Conservation (phyloP, 352 stramenopile species). For the Phytophthora ohioensis region DNA sequence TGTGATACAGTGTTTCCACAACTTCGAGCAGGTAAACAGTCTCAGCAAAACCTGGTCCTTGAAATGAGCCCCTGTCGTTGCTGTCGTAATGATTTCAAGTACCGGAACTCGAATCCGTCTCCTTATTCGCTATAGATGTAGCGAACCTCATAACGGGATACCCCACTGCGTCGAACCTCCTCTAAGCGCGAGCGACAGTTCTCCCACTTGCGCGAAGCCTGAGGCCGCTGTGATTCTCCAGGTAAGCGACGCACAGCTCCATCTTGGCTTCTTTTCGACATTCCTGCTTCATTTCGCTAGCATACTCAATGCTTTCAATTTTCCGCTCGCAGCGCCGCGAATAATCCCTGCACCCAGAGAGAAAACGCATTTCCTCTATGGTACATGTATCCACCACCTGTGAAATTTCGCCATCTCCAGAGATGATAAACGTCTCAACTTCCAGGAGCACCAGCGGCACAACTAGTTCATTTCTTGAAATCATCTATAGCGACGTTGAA, state of each 20-base stretch:
- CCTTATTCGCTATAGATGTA: constrained; percentile 21
- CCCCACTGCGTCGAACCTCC: neutral
- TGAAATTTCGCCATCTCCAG: no score
- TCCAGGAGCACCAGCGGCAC: no score
- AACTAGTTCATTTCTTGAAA: no score
- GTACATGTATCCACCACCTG: neutral
- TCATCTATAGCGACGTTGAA: no score
- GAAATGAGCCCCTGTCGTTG: neutral
- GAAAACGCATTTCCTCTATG: constrained; percentile 27
- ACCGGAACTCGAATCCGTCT: neutral
- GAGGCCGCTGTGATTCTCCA: constrained; percentile 19
- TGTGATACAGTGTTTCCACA: neutral
- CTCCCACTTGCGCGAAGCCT: constrained; percentile 34
- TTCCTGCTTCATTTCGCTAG: neutral
- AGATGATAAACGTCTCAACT: no score
- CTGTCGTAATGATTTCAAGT: constrained; percentile 6
- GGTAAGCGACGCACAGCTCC: constrained; percentile 31
- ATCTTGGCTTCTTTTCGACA: neutral
- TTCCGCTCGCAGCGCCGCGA: neutral
- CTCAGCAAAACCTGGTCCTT: constrained; percentile 3
- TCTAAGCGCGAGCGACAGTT: constrained; percentile 21
- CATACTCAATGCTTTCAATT: neutral
- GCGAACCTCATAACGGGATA: neutral
- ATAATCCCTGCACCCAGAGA: constrained; percentile 15
- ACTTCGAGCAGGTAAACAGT: constrained; percentile 8